phyloP scores from a whole-genome alignment of 1,284 basidiomycete genomes.

The Marasmius sp. region DNA sequence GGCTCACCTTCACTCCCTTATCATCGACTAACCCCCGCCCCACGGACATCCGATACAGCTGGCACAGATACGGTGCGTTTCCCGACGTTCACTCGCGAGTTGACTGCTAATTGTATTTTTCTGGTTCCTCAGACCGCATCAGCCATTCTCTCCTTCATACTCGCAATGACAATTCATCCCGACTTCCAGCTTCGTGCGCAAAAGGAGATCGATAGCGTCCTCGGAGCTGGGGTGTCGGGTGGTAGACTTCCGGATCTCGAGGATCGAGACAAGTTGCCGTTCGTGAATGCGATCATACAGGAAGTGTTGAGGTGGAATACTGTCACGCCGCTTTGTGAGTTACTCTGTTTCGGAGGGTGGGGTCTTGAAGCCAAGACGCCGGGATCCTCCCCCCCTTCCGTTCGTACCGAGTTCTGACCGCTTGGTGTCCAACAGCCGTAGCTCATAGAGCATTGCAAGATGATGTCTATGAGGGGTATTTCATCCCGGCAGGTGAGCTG shows the following conservation, averaged over 20 bases:
- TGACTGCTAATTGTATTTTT: background rate
- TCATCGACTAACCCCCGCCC: too few species aligned
- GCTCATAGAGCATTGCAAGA: conserved; percentile 10
- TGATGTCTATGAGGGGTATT: conserved; percentile 13
- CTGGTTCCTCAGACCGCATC: conserved; percentile 9
- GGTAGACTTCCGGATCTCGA: conserved; percentile 24
- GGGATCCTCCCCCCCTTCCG: background rate
- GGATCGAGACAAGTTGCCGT: conserved; percentile 23
- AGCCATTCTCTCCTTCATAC: conserved; percentile 15
- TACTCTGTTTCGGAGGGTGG: too few species aligned
- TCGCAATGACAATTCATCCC: conserved; percentile 19
- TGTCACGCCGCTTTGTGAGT: background rate
- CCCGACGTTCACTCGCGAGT: background rate
- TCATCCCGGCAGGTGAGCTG: conserved; percentile 10
- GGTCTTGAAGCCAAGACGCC: background rate
- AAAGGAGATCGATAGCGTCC: conserved; percentile 25
- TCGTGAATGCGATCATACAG: conserved; percentile 19
- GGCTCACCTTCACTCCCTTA: too few species aligned
- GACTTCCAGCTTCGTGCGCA: conserved; percentile 22
- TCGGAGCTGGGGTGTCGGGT: conserved; percentile 4
- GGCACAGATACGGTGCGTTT: background rate
- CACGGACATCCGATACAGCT: background rate
- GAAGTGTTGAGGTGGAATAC: conserved; percentile 10
- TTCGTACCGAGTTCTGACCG: background rate
- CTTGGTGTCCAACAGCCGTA: background rate